A percentile compares a stretch with the other conserved stretches of the same genome.
phyloP scores from a whole-genome alignment of 768 basidiomycete species.

The Antrodiella citrinella region DNA sequence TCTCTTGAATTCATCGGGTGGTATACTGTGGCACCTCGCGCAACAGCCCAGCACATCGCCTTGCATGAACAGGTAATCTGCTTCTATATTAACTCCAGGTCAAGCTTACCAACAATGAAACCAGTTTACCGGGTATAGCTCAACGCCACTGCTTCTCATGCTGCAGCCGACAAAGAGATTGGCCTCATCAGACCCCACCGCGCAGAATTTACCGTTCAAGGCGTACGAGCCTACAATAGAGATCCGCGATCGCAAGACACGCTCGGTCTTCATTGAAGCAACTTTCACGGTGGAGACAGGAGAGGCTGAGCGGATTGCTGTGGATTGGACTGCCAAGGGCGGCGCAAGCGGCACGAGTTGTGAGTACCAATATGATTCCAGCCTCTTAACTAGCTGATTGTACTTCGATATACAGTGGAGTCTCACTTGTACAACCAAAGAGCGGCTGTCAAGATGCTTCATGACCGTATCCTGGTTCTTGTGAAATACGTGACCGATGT shows the following conservation, averaged over 20 bases:
- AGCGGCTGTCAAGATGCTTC: constrained; percentile 94
- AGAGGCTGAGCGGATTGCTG: constrained; percentile 97
- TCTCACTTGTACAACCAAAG: constrained; percentile 87
- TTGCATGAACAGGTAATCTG: constrained; percentile 83
- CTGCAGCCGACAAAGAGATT: constrained; percentile 46
- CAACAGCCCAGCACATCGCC: constrained; percentile 65
- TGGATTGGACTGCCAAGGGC: constrained; percentile 88
- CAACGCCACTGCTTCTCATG: constrained; percentile 83
- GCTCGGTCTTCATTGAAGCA: constrained; percentile 77
- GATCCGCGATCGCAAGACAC: constrained; percentile 68
- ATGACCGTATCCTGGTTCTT: constrained; percentile 80
- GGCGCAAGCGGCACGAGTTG: constrained; percentile 76
- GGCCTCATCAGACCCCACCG: constrained; percentile 41
- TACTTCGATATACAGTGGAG: constrained; percentile 82
- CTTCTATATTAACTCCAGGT: no score
- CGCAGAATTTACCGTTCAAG: constrained; percentile 79
- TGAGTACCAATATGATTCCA: no score
- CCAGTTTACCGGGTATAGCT: constrained; percentile 44
- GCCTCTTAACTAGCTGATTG: neutral
- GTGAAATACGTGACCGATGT: constrained; percentile 81
- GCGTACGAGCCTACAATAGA: constrained; percentile 92
- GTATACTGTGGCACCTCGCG: constrained; percentile 83
- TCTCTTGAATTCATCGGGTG: constrained; percentile 96
- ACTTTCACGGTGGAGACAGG: constrained; percentile 91
- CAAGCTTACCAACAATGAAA: constrained; percentile 1